Percentiles rank a stretch among this genome's conserved stretches.
phyloP scores from a whole-genome alignment of 192 early-diverging fungal genomes.

The Backusella parvicylindrica region DNA sequence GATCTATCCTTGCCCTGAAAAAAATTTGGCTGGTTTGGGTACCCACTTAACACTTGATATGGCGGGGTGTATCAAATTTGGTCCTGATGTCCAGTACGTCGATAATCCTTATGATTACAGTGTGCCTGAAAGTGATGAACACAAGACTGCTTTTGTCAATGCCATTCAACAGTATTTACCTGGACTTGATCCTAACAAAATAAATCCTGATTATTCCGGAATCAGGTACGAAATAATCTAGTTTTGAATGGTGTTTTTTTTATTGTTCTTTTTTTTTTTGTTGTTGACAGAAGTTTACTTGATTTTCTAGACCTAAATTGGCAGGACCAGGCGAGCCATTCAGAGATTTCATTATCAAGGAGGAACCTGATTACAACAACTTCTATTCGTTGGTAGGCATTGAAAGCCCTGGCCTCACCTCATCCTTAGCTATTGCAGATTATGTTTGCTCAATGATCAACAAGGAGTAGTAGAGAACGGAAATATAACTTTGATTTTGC shows the following conservation, averaged over 20 bases:
- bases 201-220: conserved; percentile 72
- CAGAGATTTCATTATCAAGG: conserved; percentile 73
- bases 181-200: conserved; percentile 44
- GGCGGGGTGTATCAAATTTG: conserved; percentile 72
- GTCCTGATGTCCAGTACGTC: conserved; percentile 71
- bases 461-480: background rate
- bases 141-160: conserved; percentile 38
- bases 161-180: conserved; percentile 68
- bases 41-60: conserved; percentile 81
- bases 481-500: background rate
- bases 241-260: background rate
- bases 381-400: conserved; percentile 81
- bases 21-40: conserved; percentile 66
- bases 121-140: conserved; percentile 37
- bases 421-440: conserved; percentile 78
- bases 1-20: conserved; percentile 80
- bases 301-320: conserved; percentile 77
- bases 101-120: conserved; percentile 55
- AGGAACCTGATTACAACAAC: conserved; percentile 47
- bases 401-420: conserved; percentile 84
- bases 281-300: too few species aligned
- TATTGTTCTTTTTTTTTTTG: background rate
- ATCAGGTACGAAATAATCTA: conserved; percentile 52
- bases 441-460: conserved; percentile 37
- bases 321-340: conserved; percentile 66